phyloP scores from a whole-genome alignment of 805 yeast genomes.

The Myxozyma monticola region DNA sequence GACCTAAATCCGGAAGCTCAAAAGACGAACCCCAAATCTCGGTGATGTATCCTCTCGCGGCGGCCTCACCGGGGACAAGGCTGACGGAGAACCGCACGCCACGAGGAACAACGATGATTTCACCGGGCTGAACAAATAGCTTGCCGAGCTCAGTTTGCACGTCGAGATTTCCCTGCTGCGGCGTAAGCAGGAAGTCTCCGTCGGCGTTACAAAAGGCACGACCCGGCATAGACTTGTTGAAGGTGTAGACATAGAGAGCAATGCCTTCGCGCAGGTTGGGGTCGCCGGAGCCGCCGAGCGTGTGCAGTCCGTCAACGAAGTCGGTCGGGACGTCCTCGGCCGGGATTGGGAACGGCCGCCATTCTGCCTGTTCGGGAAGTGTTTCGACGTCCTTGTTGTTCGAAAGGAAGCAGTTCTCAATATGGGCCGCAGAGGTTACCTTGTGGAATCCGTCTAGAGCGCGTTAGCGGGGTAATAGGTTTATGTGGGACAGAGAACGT shows the following conservation, averaged over 20 bases:
- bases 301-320: constrained; percentile 30
- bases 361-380: constrained; percentile 32
- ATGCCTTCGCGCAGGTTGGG: constrained; percentile 33
- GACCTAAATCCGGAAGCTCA: constrained; percentile 37
- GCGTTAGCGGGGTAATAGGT: constrained; percentile 1
- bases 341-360: constrained; percentile 32
- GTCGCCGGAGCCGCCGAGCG: constrained; percentile 34
- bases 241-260: constrained; percentile 31
- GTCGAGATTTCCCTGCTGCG: constrained; percentile 34
- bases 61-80: constrained; percentile 23
- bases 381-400: constrained; percentile 8
- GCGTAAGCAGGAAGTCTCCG: constrained; percentile 36
- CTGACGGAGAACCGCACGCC: constrained; percentile 33
- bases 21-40: constrained; percentile 36
- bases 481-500: background rate
- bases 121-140: constrained; percentile 33
- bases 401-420: constrained; percentile 13
- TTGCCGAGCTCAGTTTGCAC: constrained; percentile 35
- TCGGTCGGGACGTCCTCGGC: constrained; percentile 14
- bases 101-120: constrained; percentile 35
- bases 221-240: constrained; percentile 31
- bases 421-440: constrained; percentile 1
- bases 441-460: constrained; percentile 14
- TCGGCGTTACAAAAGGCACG: constrained; percentile 33
- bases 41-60: constrained; percentile 33